phyloP scores from a whole-genome alignment of 78 protist genomes.

The Tieghemostelium lacteum region DNA sequence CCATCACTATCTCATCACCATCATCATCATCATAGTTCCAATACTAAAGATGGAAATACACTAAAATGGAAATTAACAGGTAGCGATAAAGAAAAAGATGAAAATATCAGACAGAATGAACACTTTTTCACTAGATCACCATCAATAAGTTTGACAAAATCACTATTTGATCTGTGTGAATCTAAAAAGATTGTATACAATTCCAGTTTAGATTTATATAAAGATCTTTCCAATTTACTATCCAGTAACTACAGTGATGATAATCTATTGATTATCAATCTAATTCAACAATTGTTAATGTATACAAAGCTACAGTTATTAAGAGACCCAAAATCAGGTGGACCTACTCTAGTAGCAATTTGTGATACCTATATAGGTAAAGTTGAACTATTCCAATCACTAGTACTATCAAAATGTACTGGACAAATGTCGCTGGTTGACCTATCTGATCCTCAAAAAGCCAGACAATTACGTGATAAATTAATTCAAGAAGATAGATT shows the following conservation, averaged over 20 bases:
- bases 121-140: slow-evolving; percentile 72
- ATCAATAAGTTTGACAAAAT: slow-evolving; percentile 58
- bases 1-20: background rate
- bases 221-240: slow-evolving; percentile 36
- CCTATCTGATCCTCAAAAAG: slow-evolving; percentile 66
- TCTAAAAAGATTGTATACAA: slow-evolving; percentile 43
- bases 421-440: slow-evolving; percentile 59
- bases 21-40: too few relatives aligned
- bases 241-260: slow-evolving; percentile 39
- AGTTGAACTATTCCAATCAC: slow-evolving; percentile 69
- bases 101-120: slow-evolving; percentile 33
- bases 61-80: slow-evolving; percentile 45
- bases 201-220: slow-evolving; percentile 50
- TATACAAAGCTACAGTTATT: slow-evolving; percentile 65
- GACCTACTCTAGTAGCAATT: slow-evolving; percentile 42
- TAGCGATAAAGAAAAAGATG: slow-evolving; percentile 20
- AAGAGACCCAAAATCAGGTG: slow-evolving; percentile 65
- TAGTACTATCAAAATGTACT: slow-evolving; percentile 69
- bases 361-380: slow-evolving; percentile 74
- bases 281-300: slow-evolving; percentile 67
- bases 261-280: slow-evolving; percentile 47
- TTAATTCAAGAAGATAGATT: slow-evolving; percentile 78
- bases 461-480: slow-evolving; percentile 77
- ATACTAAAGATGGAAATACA: slow-evolving; percentile 1
- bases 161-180: slow-evolving; percentile 53